Percentiles rank a stretch among this genome's conserved stretches.
phyloP scores from a whole-genome alignment of 2,329 filamentous ascomycete species.

The Fusarium marasasianum region DNA sequence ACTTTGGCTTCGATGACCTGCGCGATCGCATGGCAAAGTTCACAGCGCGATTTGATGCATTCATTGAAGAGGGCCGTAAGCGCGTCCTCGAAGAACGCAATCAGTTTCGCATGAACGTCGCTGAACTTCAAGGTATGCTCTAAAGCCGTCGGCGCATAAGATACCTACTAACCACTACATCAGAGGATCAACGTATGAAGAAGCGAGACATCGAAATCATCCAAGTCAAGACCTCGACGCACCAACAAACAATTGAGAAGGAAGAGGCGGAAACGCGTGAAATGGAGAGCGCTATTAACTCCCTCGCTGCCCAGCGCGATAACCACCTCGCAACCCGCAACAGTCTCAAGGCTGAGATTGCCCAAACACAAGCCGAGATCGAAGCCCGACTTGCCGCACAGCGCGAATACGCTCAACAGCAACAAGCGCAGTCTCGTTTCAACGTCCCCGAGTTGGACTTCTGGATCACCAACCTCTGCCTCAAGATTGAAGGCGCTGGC shows the following conservation, averaged over 20 bases:
- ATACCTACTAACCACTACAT: not conserved
- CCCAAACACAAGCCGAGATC: constrained; percentile 75
- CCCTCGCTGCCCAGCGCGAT: constrained; percentile 68
- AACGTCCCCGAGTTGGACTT: constrained; percentile 95
- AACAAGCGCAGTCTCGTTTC: constrained; percentile 85
- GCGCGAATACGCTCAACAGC: constrained; percentile 74
- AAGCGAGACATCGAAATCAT: constrained; percentile 88
- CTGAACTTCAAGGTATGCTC: constrained; percentile 84
- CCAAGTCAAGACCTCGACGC: constrained; percentile 73
- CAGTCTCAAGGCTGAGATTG: constrained; percentile 68
- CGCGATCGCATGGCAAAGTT: constrained; percentile 96
- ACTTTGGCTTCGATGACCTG: constrained; percentile 96
- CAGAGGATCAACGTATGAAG: constrained; percentile 92
- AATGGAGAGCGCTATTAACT: constrained; percentile 71
- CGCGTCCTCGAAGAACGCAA: constrained; percentile 92
- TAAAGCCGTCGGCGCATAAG: not conserved
- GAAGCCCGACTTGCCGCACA: constrained; percentile 76
- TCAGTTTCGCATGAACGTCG: constrained; percentile 88
- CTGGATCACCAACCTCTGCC: constrained; percentile 90
- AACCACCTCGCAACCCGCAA: constrained; percentile 67
- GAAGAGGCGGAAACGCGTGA: constrained; percentile 81
- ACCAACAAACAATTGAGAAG: constrained; percentile 78
- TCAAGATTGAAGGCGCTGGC: constrained; percentile 89
- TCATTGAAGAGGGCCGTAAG: constrained; percentile 91
- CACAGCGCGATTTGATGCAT: constrained; percentile 87